Conservation (phyloP, 2,329 filamentous ascomycete species). For the Onygena corvina region DNA sequence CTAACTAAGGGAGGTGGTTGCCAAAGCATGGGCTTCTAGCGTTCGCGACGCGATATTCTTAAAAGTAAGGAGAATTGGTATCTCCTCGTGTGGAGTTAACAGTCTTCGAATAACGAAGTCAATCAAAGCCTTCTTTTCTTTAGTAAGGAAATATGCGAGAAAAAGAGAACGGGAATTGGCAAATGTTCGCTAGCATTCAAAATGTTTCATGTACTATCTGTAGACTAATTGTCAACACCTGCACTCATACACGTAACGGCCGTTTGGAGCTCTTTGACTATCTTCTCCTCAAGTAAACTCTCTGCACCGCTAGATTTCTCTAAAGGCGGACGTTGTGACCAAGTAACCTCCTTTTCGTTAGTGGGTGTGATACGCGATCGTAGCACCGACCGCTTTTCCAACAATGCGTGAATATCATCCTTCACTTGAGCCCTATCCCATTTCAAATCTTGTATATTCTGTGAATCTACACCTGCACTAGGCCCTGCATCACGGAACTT, state of each 20-base stretch:
- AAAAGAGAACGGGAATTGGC: background rate
- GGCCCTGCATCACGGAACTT: conserved; percentile 52
- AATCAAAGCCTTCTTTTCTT: background rate
- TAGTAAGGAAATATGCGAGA: background rate
- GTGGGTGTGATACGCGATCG: conserved; percentile 62
- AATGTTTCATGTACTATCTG: conserved; percentile 5
- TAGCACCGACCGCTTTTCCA: conserved; percentile 56
- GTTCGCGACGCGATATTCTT: too few species aligned
- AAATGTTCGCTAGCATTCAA: background rate
- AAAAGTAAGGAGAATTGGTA: background rate
- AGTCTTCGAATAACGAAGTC: background rate
- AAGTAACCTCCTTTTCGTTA: conserved; percentile 58
- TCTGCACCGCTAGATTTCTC: conserved; percentile 39
- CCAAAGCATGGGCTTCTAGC: too few species aligned
- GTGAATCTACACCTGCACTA: conserved; percentile 45
- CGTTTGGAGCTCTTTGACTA: conserved; percentile 55
- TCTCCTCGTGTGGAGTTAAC: background rate
- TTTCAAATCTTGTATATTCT: conserved; percentile 57
- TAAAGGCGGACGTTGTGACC: conserved; percentile 35
- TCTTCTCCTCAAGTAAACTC: conserved; percentile 62
- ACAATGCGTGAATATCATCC: conserved; percentile 74
- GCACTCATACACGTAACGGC: conserved; percentile 35
- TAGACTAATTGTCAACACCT: conserved; percentile 22
- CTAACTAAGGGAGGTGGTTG: too few species aligned
- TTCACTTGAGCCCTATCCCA: conserved; percentile 63